Evolutionary conservation across 2,329 filamentous ascomycete genomes (phyloP).

Genomic region (Pezicula neosporulosa): DNA sequence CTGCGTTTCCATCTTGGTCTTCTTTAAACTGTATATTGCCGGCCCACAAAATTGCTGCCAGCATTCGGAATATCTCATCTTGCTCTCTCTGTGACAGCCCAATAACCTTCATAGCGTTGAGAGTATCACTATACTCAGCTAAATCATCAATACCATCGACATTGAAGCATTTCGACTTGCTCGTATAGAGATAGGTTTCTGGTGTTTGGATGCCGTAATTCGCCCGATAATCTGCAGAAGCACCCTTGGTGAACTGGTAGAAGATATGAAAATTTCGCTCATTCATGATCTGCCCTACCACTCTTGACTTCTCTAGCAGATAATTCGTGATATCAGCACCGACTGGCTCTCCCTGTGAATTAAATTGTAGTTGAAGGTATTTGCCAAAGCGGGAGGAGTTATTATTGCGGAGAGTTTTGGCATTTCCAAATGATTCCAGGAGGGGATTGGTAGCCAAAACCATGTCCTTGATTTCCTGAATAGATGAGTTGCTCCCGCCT

Average conservation of each 20-base stretch:
- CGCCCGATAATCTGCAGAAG: slow-evolving; percentile 80
- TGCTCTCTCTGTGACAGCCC: slow-evolving; percentile 85
- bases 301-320: slow-evolving; percentile 88
- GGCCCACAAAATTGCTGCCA: slow-evolving; percentile 88
- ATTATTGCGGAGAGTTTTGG: slow-evolving; percentile 96
- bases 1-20: slow-evolving; percentile 84
- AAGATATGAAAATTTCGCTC: slow-evolving; percentile 99
- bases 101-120: slow-evolving; percentile 94
- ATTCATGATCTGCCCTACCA: slow-evolving; percentile 90
- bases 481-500: slow-evolving; percentile 67
- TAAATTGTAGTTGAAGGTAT: slow-evolving; percentile 97
- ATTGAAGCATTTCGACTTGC: slow-evolving; percentile 89
- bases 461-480: slow-evolving; percentile 98
- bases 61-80: slow-evolving; percentile 94
- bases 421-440: slow-evolving; percentile 96
- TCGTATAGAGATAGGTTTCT: slow-evolving; percentile 91
- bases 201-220: slow-evolving; percentile 89
- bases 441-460: slow-evolving; percentile 96
- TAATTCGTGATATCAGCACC: slow-evolving; percentile 99
- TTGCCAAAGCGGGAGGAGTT: slow-evolving; percentile 99
- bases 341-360: slow-evolving; percentile 82
- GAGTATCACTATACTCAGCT: slow-evolving; percentile 82
- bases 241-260: slow-evolving; percentile 97
- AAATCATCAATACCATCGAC: slow-evolving; percentile 92
- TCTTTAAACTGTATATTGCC: slow-evolving; percentile 91